A percentile compares a stretch with the other conserved stretches of the same genome.
phyloP scores from a whole-genome alignment of 371 early-diverging fungal genomes.

The Rhizomucor miehei region DNA sequence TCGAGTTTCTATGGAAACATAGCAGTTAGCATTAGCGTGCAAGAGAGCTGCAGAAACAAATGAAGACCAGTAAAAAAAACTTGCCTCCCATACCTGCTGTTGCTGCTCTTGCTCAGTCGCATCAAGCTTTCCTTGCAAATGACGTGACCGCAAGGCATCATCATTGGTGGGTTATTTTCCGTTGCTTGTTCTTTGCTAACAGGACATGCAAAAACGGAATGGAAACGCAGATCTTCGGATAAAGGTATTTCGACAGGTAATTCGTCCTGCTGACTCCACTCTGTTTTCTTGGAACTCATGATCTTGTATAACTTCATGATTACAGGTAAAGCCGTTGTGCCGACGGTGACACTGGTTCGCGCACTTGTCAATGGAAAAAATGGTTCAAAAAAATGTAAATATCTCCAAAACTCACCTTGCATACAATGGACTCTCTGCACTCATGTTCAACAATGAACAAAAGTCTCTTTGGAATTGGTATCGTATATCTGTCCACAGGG shows the following conservation, averaged over 20 bases:
- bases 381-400: too few species aligned
- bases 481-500: constrained; percentile 65
- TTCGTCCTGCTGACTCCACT: constrained; percentile 91
- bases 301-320: constrained; percentile 87
- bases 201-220: constrained; percentile 97
- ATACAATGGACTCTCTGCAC: constrained; percentile 77
- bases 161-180: constrained; percentile 96
- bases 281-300: constrained; percentile 78
- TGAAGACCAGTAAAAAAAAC: not conserved
- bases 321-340: constrained; percentile 86
- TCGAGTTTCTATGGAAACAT: constrained; percentile 26
- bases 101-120: constrained; percentile 69
- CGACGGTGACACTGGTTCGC: constrained; percentile 67
- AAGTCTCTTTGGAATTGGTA: constrained; percentile 82
- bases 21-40: not conserved
- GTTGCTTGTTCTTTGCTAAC: constrained; percentile 94
- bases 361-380: too few species aligned
- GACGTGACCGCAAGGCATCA: constrained; percentile 98
- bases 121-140: constrained; percentile 88
- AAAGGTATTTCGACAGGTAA: constrained; percentile 90
- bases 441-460: constrained; percentile 78
- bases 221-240: constrained; percentile 78
- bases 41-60: not conserved
- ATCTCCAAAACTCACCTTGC: constrained; percentile 55
- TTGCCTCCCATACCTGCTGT: constrained; percentile 33